A percentile compares a stretch with the other conserved stretches of the same genome.
Evolutionary conservation across 305 asterid species (phyloP).

Genomic region (Euphrasia arctica): DNA sequence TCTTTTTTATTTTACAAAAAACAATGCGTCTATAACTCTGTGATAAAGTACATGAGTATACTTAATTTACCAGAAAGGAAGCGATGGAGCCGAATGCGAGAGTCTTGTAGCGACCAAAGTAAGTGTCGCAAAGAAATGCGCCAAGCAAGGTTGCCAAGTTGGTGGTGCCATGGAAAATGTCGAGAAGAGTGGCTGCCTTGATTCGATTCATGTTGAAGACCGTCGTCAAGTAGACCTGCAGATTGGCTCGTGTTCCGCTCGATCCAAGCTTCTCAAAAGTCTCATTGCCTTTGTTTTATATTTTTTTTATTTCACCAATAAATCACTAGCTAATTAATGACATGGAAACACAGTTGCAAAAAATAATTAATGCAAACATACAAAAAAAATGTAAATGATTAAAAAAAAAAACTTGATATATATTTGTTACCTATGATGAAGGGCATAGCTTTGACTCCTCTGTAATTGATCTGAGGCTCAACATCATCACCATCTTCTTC

Average conservation of each 20-base stretch:
- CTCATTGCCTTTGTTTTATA: conserved; percentile 18
- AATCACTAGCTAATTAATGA: neutral
- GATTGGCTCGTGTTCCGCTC: conserved; percentile 45
- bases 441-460: conserved; percentile 5
- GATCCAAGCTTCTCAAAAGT: conserved; percentile 75
- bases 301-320: neutral
- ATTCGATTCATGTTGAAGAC: conserved; percentile 50
- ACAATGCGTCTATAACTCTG: too few relatives aligned
- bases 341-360: too few relatives aligned
- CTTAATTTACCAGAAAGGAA: conserved; percentile 45
- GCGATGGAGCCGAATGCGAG: conserved; percentile 47
- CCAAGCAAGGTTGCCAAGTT: conserved; percentile 59
- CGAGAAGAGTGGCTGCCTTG: conserved; percentile 39
- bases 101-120: conserved; percentile 61
- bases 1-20: too few relatives aligned
- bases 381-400: too few relatives aligned
- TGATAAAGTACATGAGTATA: too few relatives aligned
- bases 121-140: conserved; percentile 59
- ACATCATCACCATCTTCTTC: too few relatives aligned
- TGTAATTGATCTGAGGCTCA: neutral
- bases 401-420: neutral
- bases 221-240: conserved; percentile 53
- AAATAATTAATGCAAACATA: too few relatives aligned
- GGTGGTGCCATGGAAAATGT: conserved; percentile 53
- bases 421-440: neutral